Percentiles rank a stretch among this genome's conserved stretches.
phyloP scores from a whole-genome alignment of 2,329 filamentous ascomycete genomes.

The Harringtonia aguacate region DNA sequence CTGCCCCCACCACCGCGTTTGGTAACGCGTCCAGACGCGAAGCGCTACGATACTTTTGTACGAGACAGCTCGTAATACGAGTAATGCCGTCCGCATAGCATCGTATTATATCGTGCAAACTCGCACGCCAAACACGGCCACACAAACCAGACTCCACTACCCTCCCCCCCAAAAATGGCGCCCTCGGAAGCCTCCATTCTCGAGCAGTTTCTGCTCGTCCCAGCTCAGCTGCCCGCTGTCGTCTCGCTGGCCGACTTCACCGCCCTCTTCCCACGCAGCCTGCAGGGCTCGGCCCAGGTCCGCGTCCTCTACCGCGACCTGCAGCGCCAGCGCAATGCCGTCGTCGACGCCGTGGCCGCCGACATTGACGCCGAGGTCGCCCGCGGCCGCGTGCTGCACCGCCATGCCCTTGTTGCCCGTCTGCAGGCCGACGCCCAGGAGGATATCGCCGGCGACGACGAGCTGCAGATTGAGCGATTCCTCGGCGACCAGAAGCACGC shows the following conservation, averaged over 20 bases:
- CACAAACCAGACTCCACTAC: not conserved
- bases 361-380: slow-evolving; percentile 56
- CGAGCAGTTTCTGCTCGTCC: slow-evolving; percentile 65
- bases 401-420: slow-evolving; percentile 43
- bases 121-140: not conserved
- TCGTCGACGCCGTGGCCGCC: slow-evolving; percentile 55
- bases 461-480: slow-evolving; percentile 53
- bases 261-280: slow-evolving; percentile 59
- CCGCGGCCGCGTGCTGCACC: slow-evolving; percentile 45
- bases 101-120: not conserved
- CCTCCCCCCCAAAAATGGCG: slow-evolving; percentile 39
- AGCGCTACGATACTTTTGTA: not conserved
- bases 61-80: no score
- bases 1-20: not conserved
- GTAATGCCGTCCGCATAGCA: no score
- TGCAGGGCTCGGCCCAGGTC: slow-evolving; percentile 56
- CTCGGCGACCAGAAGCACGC: slow-evolving; percentile 10
- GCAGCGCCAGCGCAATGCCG: slow-evolving; percentile 58
- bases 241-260: slow-evolving; percentile 67
- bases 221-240: slow-evolving; percentile 62
- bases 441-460: slow-evolving; percentile 51
- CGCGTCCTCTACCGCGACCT: slow-evolving; percentile 68
- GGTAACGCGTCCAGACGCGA: slow-evolving; percentile 7
- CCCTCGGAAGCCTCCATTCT: slow-evolving; percentile 68
- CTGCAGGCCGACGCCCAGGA: slow-evolving; percentile 38